These are phyloP conservation scores for Aspergillus olivimuriae DNA, from an alignment of 495 filamentous ascomycete species.

Conservation along the genomic window DNA sequence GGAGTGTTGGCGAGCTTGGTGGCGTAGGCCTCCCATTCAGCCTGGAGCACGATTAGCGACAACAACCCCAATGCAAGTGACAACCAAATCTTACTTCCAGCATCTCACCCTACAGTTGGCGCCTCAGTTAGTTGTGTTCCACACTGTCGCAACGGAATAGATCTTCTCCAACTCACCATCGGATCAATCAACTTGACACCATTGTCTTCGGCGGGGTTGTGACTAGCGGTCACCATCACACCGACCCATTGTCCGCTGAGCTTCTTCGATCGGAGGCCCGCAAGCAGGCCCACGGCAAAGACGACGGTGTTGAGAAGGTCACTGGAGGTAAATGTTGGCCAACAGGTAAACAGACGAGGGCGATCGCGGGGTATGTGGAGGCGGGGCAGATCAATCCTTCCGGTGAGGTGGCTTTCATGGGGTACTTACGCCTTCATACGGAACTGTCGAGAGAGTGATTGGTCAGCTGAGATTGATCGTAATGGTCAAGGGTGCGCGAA, in stretches of 20 bases:
- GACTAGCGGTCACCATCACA: conserved; percentile 97
- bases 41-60: conserved; percentile 27
- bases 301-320: conserved; percentile 77
- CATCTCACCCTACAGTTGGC: conserved; percentile 89
- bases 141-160: no score
- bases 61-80: conserved; percentile 1
- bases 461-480: conserved; percentile 19
- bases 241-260: conserved; percentile 85
- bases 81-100: conserved; percentile 55
- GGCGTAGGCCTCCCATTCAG: conserved; percentile 82
- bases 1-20: conserved; percentile 81
- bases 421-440: conserved; percentile 70
- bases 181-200: conserved; percentile 98
- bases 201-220: conserved; percentile 96
- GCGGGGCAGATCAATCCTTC: conserved; percentile 28
- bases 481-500: conserved; percentile 7
- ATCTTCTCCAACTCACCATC: conserved; percentile 58
- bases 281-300: conserved; percentile 83
- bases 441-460: conserved; percentile 43
- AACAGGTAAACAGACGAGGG: conserved; percentile 27
- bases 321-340: conserved; percentile 24
- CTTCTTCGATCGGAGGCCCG: conserved; percentile 85
- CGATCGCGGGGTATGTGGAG: conserved; percentile 32
- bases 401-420: conserved; percentile 1
- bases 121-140: no score